Base-by-base conservation (phyloP, 2,329 filamentous ascomycete species). In the Colletotrichum scovillei region DNA sequence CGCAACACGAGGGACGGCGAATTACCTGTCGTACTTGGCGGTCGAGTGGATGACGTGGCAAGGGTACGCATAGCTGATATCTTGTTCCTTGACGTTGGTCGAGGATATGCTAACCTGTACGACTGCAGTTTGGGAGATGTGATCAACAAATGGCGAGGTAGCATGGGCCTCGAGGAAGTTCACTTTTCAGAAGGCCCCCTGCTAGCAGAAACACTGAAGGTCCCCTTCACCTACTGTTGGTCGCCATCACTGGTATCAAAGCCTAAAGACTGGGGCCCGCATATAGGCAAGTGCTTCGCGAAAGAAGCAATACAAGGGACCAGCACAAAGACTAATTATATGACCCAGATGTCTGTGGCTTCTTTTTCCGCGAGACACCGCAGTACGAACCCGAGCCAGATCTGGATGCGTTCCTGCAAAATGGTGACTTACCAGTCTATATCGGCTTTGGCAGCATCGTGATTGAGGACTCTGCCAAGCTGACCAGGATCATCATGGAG, bases 41-140 rank as follows among this genome's bases (percentile, higher is more conserved):
- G 91, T 95, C 0, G 93, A 95, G 70, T 91, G 93, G 86, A 86
- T 95, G 83, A 93, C 93, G 12, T 95, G 93, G 93, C 92, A 95
- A 81, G 93, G 93, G 53, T 56, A 56, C 3, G 53, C 22, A 4
- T 52, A n/a, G 3, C 3, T 11, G 6, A n/a, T 14, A 52, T 52
- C 7, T 52, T 14, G 3, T 11, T 52, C 3, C 46, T 52, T 16
- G 22, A n/a, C 16, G 46, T 52, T 52, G 6, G n/a, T n/a, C n/a
- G n/a, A n/a, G n/a, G n/a, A n/a, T n/a, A n/a, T n/a, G n/a, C n/a
- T n/a, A n/a, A n/a, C n/a, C n/a, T n/a, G n/a, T 22, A 14, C 14
- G 9, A 52, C 22, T 8, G 9, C 16, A 52, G 46, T 16, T n/a
- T 52, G 22, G 46, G 46, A 16, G 46, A 52, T 8, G 46, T 52